Base-by-base conservation (phyloP, 192 early-diverging fungal species). In the Umbelopsis ramanniana region DNA sequence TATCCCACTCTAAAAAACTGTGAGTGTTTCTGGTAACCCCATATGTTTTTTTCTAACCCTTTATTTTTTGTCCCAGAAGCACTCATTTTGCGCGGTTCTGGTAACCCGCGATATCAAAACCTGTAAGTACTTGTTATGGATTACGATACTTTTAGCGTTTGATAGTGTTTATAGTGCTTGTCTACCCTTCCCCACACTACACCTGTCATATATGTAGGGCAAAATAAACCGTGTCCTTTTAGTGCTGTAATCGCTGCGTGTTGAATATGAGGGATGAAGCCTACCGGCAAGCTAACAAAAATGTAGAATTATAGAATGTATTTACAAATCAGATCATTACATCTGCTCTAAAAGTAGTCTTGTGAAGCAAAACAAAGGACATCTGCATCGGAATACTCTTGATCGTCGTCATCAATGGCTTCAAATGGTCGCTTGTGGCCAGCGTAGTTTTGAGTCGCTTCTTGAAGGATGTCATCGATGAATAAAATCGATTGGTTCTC, bases 1-100 rank as follows among this genome's bases (percentile, higher is more conserved):
- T 52, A 73, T 55, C 72, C 72, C 72, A 73, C 72, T 67, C 9
- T 73, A 66, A 66, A 73, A 71, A 71, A 73, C 54, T 60, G 53
- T 73, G 60, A 67, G 72, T 73, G 50, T 43, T 52, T 35, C 29
- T 37, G 50, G 17, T 52, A 48, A 70, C 47, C 45, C 3, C 52
- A 2, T 71, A 53, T 72, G 6, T 72, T 14, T 46, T 23, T 22
- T 60, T 8, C 26, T 26, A 19, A 63, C 53, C 22, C 53, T 26
- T 63, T 29, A n/a, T 1, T 63, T 37, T 63, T 63, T 63, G 4
- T 33, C 26, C 12, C 29, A 63, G 33, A 29, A 63, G 11, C 26
- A 29, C 33, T 35, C 57, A 63, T 37, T 33, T n/a, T 63, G 57
- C 29, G 57, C 57, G 57, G 57, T 63, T 63, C 57, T 63, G 57